A percentile compares a stretch with the other conserved stretches of the same genome.
Conservation (phyloP, 139 green algal species). For the Haematococcus lacustris region DNA sequence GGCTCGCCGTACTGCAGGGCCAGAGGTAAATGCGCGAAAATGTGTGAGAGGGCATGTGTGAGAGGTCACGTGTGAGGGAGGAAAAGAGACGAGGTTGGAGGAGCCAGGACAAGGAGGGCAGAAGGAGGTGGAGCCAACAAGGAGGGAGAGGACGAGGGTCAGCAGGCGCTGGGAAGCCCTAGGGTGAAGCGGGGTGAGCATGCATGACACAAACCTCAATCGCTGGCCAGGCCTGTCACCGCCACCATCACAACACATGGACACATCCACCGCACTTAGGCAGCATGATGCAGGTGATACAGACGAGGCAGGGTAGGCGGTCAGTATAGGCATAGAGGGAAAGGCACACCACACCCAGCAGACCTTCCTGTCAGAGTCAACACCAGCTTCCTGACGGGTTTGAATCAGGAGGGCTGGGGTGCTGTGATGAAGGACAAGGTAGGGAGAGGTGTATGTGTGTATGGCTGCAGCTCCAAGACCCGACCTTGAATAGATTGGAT, state of each 20-base stretch:
- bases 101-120: not conserved
- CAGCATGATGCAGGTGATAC: too few species aligned
- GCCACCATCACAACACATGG: not conserved
- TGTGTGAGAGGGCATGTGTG: too few species aligned
- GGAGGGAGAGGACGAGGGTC: not conserved
- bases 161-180: not conserved
- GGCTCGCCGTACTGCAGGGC: constrained; percentile 45
- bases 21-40: constrained; percentile 40
- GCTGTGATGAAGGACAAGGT: not conserved
- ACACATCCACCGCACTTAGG: not conserved
- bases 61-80: not conserved
- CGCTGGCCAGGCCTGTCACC: not conserved
- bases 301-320: not conserved
- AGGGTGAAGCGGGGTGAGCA: not conserved
- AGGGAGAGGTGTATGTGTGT: not conserved
- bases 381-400: not conserved
- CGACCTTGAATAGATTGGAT: constrained; percentile 81
- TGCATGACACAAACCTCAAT: not conserved
- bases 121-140: not conserved
- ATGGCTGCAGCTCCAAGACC: constrained; percentile 10
- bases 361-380: not conserved
- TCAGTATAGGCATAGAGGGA: not conserved
- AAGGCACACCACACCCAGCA: not conserved
- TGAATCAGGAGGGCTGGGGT: not conserved
- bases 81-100: not conserved